A percentile compares a stretch with the other conserved stretches of the same genome.
phyloP scores from a whole-genome alignment of 176 grass and related monocot genomes.

The Zoysia japonica region DNA sequence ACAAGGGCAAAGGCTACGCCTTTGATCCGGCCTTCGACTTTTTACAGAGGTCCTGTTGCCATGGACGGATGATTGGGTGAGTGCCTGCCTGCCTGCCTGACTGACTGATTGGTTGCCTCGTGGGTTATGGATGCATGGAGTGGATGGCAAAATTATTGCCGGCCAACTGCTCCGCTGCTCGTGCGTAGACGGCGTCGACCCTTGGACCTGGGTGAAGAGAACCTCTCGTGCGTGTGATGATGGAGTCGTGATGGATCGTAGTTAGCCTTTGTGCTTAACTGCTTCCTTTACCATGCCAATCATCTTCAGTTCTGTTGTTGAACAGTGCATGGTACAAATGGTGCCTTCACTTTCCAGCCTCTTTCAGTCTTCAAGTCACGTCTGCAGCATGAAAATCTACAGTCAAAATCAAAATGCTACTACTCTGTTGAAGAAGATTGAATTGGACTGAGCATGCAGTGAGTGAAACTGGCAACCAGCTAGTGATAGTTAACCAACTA shows the following conservation, averaged over 20 bases:
- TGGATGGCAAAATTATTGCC: slow-evolving; percentile 40
- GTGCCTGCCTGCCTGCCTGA: neutral
- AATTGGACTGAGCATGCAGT: neutral
- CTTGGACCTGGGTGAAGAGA: slow-evolving; percentile 22
- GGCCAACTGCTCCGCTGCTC: slow-evolving; percentile 24
- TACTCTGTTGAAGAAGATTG: neutral
- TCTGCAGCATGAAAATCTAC: slow-evolving; percentile 8
- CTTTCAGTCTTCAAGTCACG: neutral
- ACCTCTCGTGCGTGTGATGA: neutral
- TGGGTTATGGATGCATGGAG: slow-evolving; percentile 17
- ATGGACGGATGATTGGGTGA: slow-evolving; percentile 28
- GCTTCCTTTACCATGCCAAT: slow-evolving; percentile 26
- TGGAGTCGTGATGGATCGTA: slow-evolving; percentile 1
- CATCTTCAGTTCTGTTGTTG: slow-evolving; percentile 5
- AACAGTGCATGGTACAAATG: neutral
- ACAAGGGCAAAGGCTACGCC: slow-evolving; percentile 17
- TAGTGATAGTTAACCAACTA: neutral
- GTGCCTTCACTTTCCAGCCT: neutral
- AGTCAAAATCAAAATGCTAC: neutral
- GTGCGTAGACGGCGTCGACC: neutral
- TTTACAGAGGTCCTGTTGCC: slow-evolving; percentile 28
- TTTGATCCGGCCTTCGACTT: slow-evolving; percentile 36
- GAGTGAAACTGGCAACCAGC: neutral
- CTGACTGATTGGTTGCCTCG: neutral
- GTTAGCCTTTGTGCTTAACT: neutral